Evolutionary conservation across 2,329 filamentous ascomycete species (phyloP).

Genomic region (Fusarium fracticaudum): DNA sequence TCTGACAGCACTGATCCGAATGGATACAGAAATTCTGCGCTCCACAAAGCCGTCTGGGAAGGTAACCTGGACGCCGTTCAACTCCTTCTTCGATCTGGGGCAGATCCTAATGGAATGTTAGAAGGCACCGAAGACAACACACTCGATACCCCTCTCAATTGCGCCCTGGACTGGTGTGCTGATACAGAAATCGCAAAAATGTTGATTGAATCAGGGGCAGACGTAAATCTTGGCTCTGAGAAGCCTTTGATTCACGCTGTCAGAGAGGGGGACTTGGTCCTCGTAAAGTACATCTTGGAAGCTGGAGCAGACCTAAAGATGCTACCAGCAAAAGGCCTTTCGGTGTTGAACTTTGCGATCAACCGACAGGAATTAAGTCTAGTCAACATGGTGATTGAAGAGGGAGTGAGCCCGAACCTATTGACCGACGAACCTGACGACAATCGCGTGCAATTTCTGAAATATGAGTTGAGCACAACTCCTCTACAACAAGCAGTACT

Average conservation of each 20-base stretch:
- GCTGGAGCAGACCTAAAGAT: constrained; percentile 42
- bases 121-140: accelerated
- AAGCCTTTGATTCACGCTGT: too few relatives aligned
- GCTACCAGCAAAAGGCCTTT: accelerated
- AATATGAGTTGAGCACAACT: accelerated
- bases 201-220: not conserved
- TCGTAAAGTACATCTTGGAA: too few relatives aligned
- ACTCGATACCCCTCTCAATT: accelerated
- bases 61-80: too few relatives aligned
- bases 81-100: not conserved
- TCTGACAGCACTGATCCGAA: accelerated
- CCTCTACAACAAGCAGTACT: accelerated
- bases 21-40: accelerated
- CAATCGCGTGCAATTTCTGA: accelerated
- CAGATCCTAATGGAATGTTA: accelerated
- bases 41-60: too few relatives aligned
- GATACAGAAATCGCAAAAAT: accelerated
- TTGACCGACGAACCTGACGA: accelerated
- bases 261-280: too few relatives aligned
- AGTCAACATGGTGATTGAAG: not conserved
- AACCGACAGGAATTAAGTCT: accelerated
- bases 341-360: accelerated
- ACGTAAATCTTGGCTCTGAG: accelerated
- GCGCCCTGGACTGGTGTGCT: accelerated
- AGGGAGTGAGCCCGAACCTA: accelerated